Conservation (phyloP, 2,329 filamentous ascomycete genomes). For the Penicillium hesseltinei region DNA sequence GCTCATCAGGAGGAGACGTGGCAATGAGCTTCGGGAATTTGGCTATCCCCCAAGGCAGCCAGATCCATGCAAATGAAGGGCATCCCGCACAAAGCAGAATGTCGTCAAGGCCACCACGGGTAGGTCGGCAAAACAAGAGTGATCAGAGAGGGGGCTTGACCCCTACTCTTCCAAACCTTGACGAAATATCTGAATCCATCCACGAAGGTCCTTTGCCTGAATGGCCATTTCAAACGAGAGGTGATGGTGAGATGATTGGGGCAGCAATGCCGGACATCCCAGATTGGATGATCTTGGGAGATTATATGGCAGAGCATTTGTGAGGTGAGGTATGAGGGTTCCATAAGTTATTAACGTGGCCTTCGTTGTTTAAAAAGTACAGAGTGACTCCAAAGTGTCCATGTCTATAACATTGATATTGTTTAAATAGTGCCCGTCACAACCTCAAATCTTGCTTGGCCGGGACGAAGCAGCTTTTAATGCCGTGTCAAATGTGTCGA, state of each 20-base stretch:
- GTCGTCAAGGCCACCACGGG: not conserved
- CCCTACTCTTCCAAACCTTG: not conserved
- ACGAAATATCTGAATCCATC: not conserved
- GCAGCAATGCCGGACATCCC: constrained; percentile 22
- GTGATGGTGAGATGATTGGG: constrained; percentile 6
- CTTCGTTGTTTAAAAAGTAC: not conserved
- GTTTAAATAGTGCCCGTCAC: too few relatives aligned
- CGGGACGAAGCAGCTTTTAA: too few relatives aligned
- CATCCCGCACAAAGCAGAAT: not conserved
- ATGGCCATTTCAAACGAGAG: constrained; percentile 19
- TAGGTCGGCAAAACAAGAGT: not conserved
- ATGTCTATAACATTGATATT: not conserved
- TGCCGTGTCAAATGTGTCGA: too few relatives aligned
- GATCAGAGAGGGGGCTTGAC: not conserved
- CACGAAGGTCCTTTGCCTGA: constrained; percentile 9
- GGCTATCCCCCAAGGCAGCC: not conserved
- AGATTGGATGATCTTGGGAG: constrained; percentile 28
- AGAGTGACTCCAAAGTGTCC: too few relatives aligned
- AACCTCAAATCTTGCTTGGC: too few relatives aligned
- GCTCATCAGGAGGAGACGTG: constrained; percentile 8
- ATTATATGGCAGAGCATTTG: constrained; percentile 23
- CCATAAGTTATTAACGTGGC: not conserved
- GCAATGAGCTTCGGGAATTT: not conserved
- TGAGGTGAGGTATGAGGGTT: constrained; percentile 2
- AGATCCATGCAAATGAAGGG: not conserved